Conservation (phyloP, 306 rosid genomes). For the Phaseolus lunatus region DNA sequence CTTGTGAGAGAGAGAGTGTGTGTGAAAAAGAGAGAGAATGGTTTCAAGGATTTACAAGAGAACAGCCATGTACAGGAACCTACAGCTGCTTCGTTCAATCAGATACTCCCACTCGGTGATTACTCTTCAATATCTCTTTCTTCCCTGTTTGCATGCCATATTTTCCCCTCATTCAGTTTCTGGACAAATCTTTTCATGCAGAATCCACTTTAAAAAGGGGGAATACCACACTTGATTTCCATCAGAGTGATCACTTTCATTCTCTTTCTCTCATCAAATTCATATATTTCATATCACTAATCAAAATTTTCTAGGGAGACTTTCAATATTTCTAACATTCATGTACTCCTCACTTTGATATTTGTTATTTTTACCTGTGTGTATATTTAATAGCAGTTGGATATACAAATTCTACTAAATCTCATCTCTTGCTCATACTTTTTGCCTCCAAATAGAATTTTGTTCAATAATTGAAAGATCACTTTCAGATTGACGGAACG, state of each 20-base stretch:
- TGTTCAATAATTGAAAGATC: not conserved
- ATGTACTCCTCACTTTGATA: not conserved
- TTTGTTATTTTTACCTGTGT: not conserved
- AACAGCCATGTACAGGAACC: conserved; percentile 53
- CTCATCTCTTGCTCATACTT: not conserved
- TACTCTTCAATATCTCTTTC: conserved; percentile 42
- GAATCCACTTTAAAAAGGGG: not conserved
- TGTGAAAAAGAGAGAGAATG: conserved; percentile 43
- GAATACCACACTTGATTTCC: not conserved
- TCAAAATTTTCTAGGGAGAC: conserved; percentile 3
- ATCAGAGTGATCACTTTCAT: conserved; percentile 19
- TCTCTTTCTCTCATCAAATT: conserved; percentile 2
- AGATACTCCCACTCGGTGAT: conserved; percentile 58
- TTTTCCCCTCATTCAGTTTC: conserved; percentile 1
- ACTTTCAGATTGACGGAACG: not conserved
- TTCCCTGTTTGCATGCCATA: not conserved
- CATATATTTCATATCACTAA: not conserved
- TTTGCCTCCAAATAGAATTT: not conserved
- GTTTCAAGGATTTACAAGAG: conserved; percentile 66
- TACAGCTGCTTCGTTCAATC: conserved; percentile 67
- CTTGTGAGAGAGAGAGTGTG: conserved; percentile 39
- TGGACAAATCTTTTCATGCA: conserved; percentile 3
- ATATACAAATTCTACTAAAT: not conserved
- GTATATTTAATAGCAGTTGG: not conserved
- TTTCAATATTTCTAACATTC: not conserved